phyloP scores from a whole-genome alignment of 345 rosid species.

The Geranium rotundifolium region DNA sequence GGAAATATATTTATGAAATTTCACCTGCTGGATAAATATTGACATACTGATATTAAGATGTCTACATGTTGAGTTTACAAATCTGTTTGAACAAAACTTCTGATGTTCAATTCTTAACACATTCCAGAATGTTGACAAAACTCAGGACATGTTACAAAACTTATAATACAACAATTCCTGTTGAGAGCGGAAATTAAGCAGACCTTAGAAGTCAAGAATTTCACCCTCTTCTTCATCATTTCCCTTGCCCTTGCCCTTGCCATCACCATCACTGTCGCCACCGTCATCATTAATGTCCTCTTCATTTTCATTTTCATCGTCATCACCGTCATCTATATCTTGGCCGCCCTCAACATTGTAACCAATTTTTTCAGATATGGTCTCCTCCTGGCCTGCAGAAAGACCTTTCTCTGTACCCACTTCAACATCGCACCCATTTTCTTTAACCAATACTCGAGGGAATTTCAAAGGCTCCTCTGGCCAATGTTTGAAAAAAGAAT shows the following conservation, averaged over 20 bases:
- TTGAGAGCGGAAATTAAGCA: neutral
- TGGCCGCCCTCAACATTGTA: conserved; percentile 3
- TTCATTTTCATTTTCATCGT: neutral
- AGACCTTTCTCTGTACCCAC: conserved; percentile 9
- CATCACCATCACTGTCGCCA: neutral
- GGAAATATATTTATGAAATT: no score
- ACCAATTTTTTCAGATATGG: conserved; percentile 3
- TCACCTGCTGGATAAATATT: no score
- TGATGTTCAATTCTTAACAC: neutral
- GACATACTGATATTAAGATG: no score
- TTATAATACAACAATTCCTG: neutral
- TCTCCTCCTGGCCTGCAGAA: conserved; percentile 10
- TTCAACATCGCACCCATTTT: conserved; percentile 26
- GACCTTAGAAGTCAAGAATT: conserved; percentile 28
- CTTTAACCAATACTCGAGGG: conserved; percentile 44
- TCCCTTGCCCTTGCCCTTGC: conserved; percentile 1
- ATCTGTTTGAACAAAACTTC: no score
- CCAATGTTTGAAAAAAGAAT: conserved; percentile 54
- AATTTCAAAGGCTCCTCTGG: conserved; percentile 53
- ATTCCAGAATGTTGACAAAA: neutral
- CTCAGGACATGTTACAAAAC: neutral
- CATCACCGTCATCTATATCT: conserved; percentile 4
- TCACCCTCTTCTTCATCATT: conserved; percentile 44
- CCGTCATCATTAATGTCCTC: neutral
- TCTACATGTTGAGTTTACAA: no score